Percentiles rank a stretch among this genome's conserved stretches.
phyloP scores from a whole-genome alignment of 805 yeast species.

The Hanseniaspora taiwanica region DNA sequence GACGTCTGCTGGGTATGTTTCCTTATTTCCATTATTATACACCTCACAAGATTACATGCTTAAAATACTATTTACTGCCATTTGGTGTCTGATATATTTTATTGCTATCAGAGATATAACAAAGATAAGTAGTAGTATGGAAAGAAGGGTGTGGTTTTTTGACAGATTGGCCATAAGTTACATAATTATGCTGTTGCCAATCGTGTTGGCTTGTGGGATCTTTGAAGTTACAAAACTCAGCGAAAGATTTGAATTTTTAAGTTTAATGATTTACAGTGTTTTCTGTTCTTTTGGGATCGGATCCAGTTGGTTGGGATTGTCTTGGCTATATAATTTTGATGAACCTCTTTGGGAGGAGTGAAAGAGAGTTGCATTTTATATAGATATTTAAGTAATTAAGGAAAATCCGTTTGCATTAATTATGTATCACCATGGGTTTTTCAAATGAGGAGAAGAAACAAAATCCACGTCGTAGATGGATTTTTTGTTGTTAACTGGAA shows the following conservation, averaged over 20 bases:
- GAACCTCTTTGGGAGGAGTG: constrained; percentile 46
- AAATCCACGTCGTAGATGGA: background rate
- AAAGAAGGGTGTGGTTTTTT: constrained; percentile 44
- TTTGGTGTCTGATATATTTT: constrained; percentile 74
- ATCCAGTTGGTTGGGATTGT: constrained; percentile 75
- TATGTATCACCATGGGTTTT: background rate
- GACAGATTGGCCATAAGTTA: constrained; percentile 62
- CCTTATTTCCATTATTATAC: constrained; percentile 75
- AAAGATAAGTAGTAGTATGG: constrained; percentile 26
- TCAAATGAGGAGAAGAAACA: background rate
- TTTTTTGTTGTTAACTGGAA: background rate
- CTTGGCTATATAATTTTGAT: constrained; percentile 79
- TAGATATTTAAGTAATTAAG: background rate
- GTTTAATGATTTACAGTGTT: constrained; percentile 70
- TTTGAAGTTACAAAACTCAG: constrained; percentile 44
- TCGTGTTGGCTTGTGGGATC: constrained; percentile 36
- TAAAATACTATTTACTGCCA: constrained; percentile 62
- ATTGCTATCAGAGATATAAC: constrained; percentile 61
- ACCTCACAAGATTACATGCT: constrained; percentile 70
- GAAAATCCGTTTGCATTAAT: background rate
- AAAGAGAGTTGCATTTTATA: background rate
- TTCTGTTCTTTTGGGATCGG: constrained; percentile 81
- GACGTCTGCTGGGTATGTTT: constrained; percentile 70
- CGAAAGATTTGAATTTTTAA: constrained; percentile 54
- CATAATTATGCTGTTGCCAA: constrained; percentile 50